A percentile compares a stretch with the other conserved stretches of the same genome.
Evolutionary conservation across 768 basidiomycete species (phyloP).

Genomic region (Favolaschia claudopus): DNA sequence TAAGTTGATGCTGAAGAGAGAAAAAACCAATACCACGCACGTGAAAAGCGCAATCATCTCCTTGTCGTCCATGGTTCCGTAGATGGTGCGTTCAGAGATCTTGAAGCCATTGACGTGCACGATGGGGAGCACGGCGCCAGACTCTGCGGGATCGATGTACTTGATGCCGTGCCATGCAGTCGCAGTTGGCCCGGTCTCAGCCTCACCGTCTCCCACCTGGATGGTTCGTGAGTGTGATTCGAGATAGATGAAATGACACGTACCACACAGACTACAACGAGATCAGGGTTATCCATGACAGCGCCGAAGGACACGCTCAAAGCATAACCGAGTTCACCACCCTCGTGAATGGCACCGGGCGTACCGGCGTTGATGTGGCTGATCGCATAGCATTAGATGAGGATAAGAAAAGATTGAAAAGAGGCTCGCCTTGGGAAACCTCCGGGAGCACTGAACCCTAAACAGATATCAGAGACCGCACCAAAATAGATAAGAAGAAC

Average conservation of each 20-base stretch:
- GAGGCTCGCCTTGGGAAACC: conserved; percentile 77
- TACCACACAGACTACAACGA: conserved; percentile 79
- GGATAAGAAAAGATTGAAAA: background rate
- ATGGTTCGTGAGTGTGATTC: too few relatives aligned
- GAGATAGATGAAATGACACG: too few relatives aligned
- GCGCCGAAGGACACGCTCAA: conserved; percentile 87
- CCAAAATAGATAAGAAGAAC: too few relatives aligned
- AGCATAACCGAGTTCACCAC: conserved; percentile 90
- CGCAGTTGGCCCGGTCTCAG: conserved; percentile 82
- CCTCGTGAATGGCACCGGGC: conserved; percentile 92
- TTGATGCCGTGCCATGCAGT: conserved; percentile 88
- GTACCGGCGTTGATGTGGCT: conserved; percentile 85
- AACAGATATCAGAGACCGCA: too few relatives aligned
- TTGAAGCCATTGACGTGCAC: conserved; percentile 90
- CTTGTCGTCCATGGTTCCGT: conserved; percentile 90
- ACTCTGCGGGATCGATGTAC: conserved; percentile 89
- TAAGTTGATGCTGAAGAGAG: conserved; percentile 6
- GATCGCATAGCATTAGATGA: conserved; percentile 6
- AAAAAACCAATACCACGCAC: conserved; percentile 42
- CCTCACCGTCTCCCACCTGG: conserved; percentile 95
- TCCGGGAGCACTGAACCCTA: conserved; percentile 82
- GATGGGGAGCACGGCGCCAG: conserved; percentile 91
- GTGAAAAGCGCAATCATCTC: conserved; percentile 80
- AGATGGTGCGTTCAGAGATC: conserved; percentile 90
- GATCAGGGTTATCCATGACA: conserved; percentile 90